Evolutionary conservation across 148 eudicot genomes (phyloP).

Genomic region (Euryodendron excelsum): DNA sequence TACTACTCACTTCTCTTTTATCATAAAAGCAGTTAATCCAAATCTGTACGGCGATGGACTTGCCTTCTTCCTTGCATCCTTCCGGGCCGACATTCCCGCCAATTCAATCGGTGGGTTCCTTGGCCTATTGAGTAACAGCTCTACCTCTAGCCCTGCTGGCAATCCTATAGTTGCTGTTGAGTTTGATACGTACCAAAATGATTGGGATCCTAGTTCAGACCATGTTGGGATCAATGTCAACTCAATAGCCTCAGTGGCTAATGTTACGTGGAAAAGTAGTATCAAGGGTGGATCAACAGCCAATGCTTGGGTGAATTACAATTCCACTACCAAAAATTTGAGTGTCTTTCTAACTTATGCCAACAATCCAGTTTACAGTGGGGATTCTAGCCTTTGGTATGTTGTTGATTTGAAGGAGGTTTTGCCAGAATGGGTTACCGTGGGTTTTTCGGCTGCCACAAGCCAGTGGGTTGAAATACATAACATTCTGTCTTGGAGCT

Average conservation of each 20-base stretch:
- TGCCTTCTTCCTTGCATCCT: conserved; percentile 34
- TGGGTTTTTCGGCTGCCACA: conserved; percentile 49
- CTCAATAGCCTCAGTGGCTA: conserved; percentile 30
- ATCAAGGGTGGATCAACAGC: conserved; percentile 24
- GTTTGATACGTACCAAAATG: conserved; percentile 36
- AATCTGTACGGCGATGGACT: conserved; percentile 35
- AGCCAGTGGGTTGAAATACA: conserved; percentile 27
- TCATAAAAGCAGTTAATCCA: conserved; percentile 14
- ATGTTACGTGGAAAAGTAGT: conserved; percentile 21
- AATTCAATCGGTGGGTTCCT: conserved; percentile 32
- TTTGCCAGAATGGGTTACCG: conserved; percentile 33
- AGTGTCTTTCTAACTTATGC: conserved; percentile 38
- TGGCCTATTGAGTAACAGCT: conserved; percentile 20
- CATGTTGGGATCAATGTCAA: conserved; percentile 52
- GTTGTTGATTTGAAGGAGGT: conserved; percentile 30
- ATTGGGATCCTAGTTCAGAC: conserved; percentile 35
- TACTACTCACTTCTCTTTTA: conserved; percentile 45
- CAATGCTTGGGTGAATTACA: conserved; percentile 41
- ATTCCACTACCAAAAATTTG: conserved; percentile 30
- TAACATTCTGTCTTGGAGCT: conserved; percentile 35
- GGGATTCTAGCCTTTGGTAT: conserved; percentile 28
- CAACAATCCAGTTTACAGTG: conserved; percentile 19
- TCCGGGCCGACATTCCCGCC: conserved; percentile 16
- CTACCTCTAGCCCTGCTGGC: not conserved
- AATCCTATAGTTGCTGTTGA: conserved; percentile 42